These are phyloP conservation scores for Termitomyces sp. DNA, from an alignment of 768 basidiomycete genomes.

Conservation along the genomic window DNA sequence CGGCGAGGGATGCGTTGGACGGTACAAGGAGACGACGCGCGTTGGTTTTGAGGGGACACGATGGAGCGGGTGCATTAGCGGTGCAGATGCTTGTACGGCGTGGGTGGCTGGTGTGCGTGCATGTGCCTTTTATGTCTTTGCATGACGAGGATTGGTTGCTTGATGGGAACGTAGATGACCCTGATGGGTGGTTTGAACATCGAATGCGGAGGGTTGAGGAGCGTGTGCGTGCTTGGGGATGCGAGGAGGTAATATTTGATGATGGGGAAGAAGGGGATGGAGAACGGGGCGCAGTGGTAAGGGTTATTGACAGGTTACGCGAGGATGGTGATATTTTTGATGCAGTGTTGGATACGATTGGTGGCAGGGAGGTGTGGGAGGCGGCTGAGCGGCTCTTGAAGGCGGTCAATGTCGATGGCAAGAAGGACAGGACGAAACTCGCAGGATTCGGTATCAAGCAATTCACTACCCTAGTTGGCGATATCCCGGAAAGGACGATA, in stretches of 20 bases:
- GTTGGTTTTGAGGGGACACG: constrained; percentile 70
- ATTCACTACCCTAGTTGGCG: constrained; percentile 80
- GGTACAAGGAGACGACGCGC: constrained; percentile 25
- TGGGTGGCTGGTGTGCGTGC: constrained; percentile 74
- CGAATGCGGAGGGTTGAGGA: constrained; percentile 45
- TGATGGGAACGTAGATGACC: neutral
- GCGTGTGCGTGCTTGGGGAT: constrained; percentile 63
- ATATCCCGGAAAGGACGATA: constrained; percentile 55
- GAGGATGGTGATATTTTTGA: constrained; percentile 64
- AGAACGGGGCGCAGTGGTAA: constrained; percentile 40
- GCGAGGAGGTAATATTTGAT: constrained; percentile 72
- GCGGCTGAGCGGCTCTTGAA: constrained; percentile 59
- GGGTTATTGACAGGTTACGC: constrained; percentile 46
- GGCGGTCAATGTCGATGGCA: constrained; percentile 15
- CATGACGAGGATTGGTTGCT: constrained; percentile 6
- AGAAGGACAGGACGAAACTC: constrained; percentile 19
- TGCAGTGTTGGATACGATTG: constrained; percentile 77
- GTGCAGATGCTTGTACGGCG: constrained; percentile 67
- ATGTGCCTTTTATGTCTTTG: constrained; percentile 33
- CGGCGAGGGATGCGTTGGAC: constrained; percentile 6
- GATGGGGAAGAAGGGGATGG: constrained; percentile 33
- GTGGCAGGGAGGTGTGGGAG: constrained; percentile 77
- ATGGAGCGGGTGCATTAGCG: constrained; percentile 70
- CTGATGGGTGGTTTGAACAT: constrained; percentile 25
- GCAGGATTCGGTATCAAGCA: constrained; percentile 33